These are phyloP conservation scores for Aspergillus tubingensis DNA, from an alignment of 2,329 filamentous ascomycete genomes.

Conservation along the genomic window DNA sequence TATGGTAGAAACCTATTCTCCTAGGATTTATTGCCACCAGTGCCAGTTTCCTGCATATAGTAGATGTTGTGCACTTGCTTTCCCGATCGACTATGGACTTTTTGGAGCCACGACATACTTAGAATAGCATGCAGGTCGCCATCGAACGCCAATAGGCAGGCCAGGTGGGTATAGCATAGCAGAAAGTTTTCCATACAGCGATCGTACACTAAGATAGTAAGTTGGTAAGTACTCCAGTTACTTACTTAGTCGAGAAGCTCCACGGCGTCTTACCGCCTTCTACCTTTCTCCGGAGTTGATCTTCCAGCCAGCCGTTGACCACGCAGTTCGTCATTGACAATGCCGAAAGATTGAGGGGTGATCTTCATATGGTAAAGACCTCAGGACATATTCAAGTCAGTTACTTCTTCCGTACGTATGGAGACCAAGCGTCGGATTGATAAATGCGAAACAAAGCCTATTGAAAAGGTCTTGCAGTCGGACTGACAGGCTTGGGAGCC, in stretches of 20 bases:
- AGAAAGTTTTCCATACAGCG: neutral
- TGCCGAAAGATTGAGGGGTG: neutral
- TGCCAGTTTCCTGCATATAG: neutral
- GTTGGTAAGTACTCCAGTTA: too few species aligned
- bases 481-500: slow-evolving; percentile 5
- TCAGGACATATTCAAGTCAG: neutral
- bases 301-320: neutral
- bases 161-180: neutral
- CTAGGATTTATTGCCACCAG: neutral
- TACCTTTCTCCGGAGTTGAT: slow-evolving; percentile 2
- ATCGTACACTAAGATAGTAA: neutral
- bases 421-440: neutral
- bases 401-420: neutral
- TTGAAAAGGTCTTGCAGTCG: neutral
- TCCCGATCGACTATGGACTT: neutral
- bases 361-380: neutral
- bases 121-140: neutral
- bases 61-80: neutral
- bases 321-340: neutral
- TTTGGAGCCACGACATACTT: neutral
- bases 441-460: neutral
- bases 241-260: neutral
- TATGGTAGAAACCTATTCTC: too few species aligned
- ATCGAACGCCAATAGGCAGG: neutral
- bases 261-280: neutral